Base-by-base conservation (phyloP, 2,329 filamentous ascomycete species). In the Phyllosticta citriasiana region DNA sequence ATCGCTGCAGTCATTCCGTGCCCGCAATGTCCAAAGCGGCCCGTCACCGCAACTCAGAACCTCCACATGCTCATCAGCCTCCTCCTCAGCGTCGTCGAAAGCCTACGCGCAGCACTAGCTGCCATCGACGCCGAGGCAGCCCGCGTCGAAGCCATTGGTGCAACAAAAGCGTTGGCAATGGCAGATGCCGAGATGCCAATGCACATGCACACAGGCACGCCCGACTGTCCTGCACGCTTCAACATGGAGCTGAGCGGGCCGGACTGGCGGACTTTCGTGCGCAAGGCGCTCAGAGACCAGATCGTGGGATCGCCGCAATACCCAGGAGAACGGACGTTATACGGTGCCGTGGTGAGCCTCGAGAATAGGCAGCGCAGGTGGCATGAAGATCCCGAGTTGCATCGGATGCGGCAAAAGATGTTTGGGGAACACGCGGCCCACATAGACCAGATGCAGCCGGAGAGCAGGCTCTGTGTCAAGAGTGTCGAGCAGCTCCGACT, bases 21-120 rank as follows among this genome's bases (percentile, higher is more conserved):
- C 67, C 62, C 68, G 3, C 64, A 70, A 53, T 81, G 79, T 62
- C 77, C 77, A 1, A 68, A 65, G 8, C 67, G 73, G n/a, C 69
- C 70, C 59, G 74, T 77, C 63, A 72, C 71, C 14, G 76, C 74
- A 0, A 71, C 78, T 4, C 78, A 80, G 61, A 81, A 80, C 64
- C 69, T 74, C 0, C 72, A 77, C 40, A 69, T 77, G 4, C 65
- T 79, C 9, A 68, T 71, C 8, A 72, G 76, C 1, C 68, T 81
- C 2, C 68, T 79, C 16, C 71, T 74, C 61, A 72, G 72, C 24
- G 67, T 80, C 25, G 70, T 73, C 1, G 73, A 77, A 54, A 72
- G 74, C 52, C 79, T 77, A 66, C 66, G 70, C 55, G 75, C 73
- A 61, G 65, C 77, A 0, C 69, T 81, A 1, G 57, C 65, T 1